A percentile compares a stretch with the other conserved stretches of the same genome.
Evolutionary conservation across 768 basidiomycete species (phyloP).

Genomic region (Candolleomyces eurysporus): DNA sequence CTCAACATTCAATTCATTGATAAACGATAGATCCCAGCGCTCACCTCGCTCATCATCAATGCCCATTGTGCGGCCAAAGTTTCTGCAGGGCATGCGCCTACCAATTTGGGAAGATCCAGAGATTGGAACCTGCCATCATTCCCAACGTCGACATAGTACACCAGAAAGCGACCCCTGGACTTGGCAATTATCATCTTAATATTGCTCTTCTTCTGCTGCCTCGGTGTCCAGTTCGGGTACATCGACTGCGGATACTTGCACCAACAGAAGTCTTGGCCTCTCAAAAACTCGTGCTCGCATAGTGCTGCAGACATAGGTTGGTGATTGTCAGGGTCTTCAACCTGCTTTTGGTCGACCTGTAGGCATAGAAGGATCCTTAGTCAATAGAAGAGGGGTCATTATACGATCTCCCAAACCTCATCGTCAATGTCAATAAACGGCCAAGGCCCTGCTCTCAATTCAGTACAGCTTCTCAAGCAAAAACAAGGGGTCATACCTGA

Average conservation of each 20-base stretch:
- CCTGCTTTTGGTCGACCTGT: constrained; percentile 26
- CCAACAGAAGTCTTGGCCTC: constrained; percentile 27
- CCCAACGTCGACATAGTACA: constrained; percentile 39
- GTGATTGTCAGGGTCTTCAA: constrained; percentile 19
- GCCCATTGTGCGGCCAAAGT: constrained; percentile 14
- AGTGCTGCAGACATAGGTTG: constrained; percentile 24
- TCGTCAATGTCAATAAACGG: constrained; percentile 42
- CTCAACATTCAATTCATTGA: not conserved
- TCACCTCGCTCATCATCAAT: constrained; percentile 25
- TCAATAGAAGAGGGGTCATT: not conserved
- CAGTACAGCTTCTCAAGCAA: too few relatives aligned
- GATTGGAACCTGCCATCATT: constrained; percentile 28
- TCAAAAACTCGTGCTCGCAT: constrained; percentile 26
- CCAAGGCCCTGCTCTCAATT: constrained; percentile 25
- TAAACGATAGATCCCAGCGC: constrained; percentile 10
- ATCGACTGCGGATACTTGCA: constrained; percentile 33
- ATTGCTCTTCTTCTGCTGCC: constrained; percentile 36
- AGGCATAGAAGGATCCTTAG: not conserved
- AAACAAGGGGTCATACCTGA: not conserved
- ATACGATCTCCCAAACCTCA: constrained; percentile 10
- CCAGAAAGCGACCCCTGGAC: constrained; percentile 17
- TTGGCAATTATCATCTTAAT: constrained; percentile 21
- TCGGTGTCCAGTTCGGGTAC: constrained; percentile 53
- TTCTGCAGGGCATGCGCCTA: constrained; percentile 28
- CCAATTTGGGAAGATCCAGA: constrained; percentile 21